Percentiles rank a stretch among this genome's conserved stretches.
Conservation (phyloP, 2,329 filamentous ascomycete species). For the Colletotrichum salicis region DNA sequence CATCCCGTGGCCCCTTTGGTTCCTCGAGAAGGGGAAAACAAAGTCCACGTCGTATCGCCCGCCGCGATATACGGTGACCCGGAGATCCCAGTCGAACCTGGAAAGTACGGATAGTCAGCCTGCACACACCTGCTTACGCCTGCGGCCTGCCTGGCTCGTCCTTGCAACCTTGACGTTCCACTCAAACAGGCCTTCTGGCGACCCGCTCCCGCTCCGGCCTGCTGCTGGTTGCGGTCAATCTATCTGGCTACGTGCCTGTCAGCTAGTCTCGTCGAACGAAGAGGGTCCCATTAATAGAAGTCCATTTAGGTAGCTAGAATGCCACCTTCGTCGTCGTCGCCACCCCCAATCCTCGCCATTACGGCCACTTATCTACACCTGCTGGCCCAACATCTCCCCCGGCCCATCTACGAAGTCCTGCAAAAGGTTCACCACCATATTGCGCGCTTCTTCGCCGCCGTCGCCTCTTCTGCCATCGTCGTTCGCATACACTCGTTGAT, state of each 20-base stretch:
- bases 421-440: slow-evolving; percentile 15
- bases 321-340: slow-evolving; percentile 19
- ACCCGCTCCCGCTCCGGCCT: neutral
- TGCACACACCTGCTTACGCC: neutral
- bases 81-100: neutral
- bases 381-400: slow-evolving; percentile 28
- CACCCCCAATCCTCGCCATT: slow-evolving; percentile 31
- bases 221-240: neutral
- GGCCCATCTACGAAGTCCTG: slow-evolving; percentile 22
- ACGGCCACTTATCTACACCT: slow-evolving; percentile 30
- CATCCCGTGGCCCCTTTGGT: neutral
- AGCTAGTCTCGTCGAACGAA: neutral
- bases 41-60: neutral
- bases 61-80: neutral
- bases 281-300: neutral
- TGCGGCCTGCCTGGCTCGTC: neutral
- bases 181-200: neutral
- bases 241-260: neutral
- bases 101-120: neutral
- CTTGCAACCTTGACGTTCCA: neutral
- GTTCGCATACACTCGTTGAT: slow-evolving; percentile 21
- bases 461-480: slow-evolving; percentile 19
- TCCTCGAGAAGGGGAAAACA: no score
- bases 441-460: neutral
- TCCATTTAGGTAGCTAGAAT: slow-evolving; percentile 18